phyloP scores from a whole-genome alignment of 2,329 filamentous ascomycete species.

The Phoma sp. region DNA sequence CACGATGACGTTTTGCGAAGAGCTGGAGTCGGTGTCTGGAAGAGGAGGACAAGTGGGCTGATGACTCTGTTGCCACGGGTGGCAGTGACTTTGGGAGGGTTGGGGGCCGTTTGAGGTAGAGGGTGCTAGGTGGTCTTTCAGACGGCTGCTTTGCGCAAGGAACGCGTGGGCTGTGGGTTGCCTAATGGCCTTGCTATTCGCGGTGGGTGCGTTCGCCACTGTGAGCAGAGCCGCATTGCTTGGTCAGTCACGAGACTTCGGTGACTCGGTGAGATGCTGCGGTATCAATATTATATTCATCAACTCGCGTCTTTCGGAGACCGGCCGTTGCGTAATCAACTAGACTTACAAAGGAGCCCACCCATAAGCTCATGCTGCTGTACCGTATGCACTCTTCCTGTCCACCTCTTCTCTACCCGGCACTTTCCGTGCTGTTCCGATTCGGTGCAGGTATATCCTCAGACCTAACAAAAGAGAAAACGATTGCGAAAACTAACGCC shows the following conservation, averaged over 20 bases:
- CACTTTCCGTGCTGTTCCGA: background rate
- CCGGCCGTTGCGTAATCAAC: slow-evolving; percentile 3
- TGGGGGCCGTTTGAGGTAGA: slow-evolving; percentile 7
- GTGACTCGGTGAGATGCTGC: background rate
- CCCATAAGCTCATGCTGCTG: background rate
- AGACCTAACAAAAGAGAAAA: background rate
- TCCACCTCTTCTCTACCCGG: background rate
- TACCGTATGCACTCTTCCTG: background rate
- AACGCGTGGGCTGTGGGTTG: slow-evolving; percentile 2
- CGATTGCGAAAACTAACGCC: slow-evolving; percentile 5
- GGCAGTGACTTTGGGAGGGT: slow-evolving; percentile 11
- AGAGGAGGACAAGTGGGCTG: background rate
- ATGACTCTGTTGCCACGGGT: slow-evolving; percentile 5
- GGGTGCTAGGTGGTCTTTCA: slow-evolving; percentile 1
- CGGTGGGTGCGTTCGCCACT: background rate
- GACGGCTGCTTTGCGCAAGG: background rate
- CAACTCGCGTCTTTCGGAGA: background rate
- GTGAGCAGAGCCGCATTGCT: slow-evolving; percentile 12
- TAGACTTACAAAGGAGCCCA: slow-evolving; percentile 15
- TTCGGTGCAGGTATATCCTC: slow-evolving; percentile 7
- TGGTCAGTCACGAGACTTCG: background rate
- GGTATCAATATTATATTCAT: slow-evolving; percentile 16
- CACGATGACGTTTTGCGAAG: slow-evolving; percentile 3
- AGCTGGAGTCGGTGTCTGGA: background rate
- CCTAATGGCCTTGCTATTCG: background rate